Evolutionary conservation across 2,329 filamentous ascomycete genomes (phyloP), one percentile per base, ranked within the genome.

Genomic region (Alternaria consortialis): DNA sequence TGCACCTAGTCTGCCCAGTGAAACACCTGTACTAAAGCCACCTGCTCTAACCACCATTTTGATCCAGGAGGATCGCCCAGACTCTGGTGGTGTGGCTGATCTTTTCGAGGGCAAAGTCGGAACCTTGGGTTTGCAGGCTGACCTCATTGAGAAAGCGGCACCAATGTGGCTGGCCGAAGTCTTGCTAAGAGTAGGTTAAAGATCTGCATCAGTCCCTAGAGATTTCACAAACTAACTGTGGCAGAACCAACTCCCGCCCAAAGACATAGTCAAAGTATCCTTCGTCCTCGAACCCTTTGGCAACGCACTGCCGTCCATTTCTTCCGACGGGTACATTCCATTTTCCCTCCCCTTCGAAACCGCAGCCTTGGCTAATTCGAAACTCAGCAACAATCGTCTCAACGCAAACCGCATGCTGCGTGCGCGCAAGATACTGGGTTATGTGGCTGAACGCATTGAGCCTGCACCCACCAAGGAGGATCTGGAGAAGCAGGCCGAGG

Each of bases 381-480:
- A 63, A 48, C 63, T 63, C 64, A 87, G 90, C 53, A 97, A 94
- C 77, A 94, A 94, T 67, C 90, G 95, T 25, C 85, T 99, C 53
- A 99, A 98, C 76, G 95, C 95, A 11, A 99, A 98, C 75, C 88
- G 94, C 56, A 98, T 99, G 95, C 84, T 99, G 52, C 88, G 95
- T 47, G 93, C 96, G 4, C 94, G 93, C 81, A 99, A 99, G 83
- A 95, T 99, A 23, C 81, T 98, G 59, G 88, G 89, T 0, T 99
- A 99, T 72, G 88, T 99, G 17, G 92, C 93, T 1, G 95, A 99
- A 79, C 87, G 94, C 56, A 94, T 99, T 59, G 94, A 98, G 70
- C 84, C 84, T 4, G 79, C 85, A n/a, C 82, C 85, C 0, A 84
- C 88, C 51, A 84, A 88, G 53, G 81, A 84, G 4, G 86, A 89